phyloP scores from a whole-genome alignment of 495 filamentous ascomycete species.

The Neurospora sp. region DNA sequence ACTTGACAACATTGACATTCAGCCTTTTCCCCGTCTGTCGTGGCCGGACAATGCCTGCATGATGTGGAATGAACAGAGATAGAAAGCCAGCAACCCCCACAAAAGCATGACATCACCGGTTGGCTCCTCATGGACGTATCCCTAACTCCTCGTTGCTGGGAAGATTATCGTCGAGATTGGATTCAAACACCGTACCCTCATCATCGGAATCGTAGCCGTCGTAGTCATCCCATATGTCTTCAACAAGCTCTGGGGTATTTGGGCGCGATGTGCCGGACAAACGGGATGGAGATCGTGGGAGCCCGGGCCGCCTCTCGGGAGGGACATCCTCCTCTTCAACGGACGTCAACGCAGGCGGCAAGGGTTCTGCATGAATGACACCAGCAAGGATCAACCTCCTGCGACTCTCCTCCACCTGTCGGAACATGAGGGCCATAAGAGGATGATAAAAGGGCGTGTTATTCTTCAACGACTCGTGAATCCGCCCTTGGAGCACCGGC shows the following conservation, averaged over 20 bases:
- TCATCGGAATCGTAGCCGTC: neutral
- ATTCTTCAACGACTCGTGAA: neutral
- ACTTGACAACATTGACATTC: neutral
- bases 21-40: neutral
- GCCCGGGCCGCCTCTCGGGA: neutral
- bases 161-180: neutral
- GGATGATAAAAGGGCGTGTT: neutral
- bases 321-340: neutral
- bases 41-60: neutral
- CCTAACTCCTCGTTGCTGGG: neutral
- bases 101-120: too few relatives aligned
- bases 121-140: neutral
- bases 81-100: too few relatives aligned
- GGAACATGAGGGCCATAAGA: neutral
- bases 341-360: neutral
- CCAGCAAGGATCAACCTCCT: neutral
- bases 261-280: neutral
- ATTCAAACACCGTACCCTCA: neutral
- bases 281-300: neutral
- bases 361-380: neutral
- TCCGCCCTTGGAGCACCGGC: neutral
- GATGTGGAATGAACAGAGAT: too few relatives aligned
- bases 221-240: neutral
- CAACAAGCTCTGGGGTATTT: neutral
- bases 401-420: neutral